Percentiles rank a stretch among this genome's conserved stretches.
phyloP scores from a whole-genome alignment of 441 rosid species.

The Metrosideros polymorpha region DNA sequence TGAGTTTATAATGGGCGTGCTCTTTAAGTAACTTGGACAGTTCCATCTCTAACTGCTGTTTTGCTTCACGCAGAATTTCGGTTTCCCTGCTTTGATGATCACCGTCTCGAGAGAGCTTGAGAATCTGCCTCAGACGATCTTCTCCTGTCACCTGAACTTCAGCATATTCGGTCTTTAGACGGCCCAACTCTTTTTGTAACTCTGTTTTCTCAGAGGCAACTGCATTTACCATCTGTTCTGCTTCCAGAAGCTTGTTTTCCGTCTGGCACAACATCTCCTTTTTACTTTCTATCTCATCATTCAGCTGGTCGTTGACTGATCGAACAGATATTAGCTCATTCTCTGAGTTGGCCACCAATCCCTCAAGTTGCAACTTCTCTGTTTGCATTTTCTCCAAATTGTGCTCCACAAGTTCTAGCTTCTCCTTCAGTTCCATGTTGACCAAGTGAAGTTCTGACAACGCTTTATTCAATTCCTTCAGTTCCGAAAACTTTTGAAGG shows the following conservation, averaged over 20 bases:
- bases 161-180: constrained; percentile 42
- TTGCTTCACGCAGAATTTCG: constrained; percentile 22
- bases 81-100: constrained; percentile 39
- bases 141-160: constrained; percentile 37
- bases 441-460: constrained; percentile 30
- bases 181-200: constrained; percentile 34
- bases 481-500: constrained; percentile 33
- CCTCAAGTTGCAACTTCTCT: constrained; percentile 26
- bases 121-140: constrained; percentile 40
- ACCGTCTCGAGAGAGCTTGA: constrained; percentile 40
- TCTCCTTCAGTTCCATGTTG: constrained; percentile 47
- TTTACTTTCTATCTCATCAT: constrained; percentile 31
- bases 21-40: constrained; percentile 29
- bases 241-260: constrained; percentile 35
- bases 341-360: constrained; percentile 22
- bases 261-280: constrained; percentile 31
- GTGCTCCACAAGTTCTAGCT: constrained; percentile 30
- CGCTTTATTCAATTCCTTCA: constrained; percentile 31
- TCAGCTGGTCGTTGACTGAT: constrained; percentile 33
- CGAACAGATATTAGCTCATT: constrained; percentile 28
- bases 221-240: constrained; percentile 26
- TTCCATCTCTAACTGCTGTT: constrained; percentile 35
- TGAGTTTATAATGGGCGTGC: constrained; percentile 32
- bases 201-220: constrained; percentile 35
- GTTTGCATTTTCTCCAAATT: constrained; percentile 26